A percentile compares a stretch with the other conserved stretches of the same genome.
These are phyloP conservation scores for Cryomyces minteri DNA, from an alignment of 495 filamentous ascomycete species.

Conservation along the genomic window DNA sequence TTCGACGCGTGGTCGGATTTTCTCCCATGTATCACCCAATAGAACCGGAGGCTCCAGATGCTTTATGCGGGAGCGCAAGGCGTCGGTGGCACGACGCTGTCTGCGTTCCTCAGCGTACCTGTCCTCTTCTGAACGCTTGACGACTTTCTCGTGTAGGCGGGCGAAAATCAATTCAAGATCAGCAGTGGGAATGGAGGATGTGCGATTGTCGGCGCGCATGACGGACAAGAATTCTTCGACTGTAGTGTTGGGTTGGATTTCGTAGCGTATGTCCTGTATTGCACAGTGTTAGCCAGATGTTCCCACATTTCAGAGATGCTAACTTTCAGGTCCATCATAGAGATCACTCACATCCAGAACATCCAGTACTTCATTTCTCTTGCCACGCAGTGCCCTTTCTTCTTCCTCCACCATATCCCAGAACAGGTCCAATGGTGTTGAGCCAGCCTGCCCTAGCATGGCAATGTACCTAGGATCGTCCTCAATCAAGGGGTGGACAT, in stretches of 20 bases:
- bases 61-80: constrained; percentile 73
- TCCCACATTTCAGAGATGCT: constrained; percentile 4
- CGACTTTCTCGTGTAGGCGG: constrained; percentile 61
- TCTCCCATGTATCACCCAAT: constrained; percentile 66
- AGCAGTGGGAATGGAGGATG: constrained; percentile 63
- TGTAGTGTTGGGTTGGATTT: constrained; percentile 69
- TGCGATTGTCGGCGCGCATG: constrained; percentile 67
- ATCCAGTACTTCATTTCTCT: constrained; percentile 72
- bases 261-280: constrained; percentile 67
- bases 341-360: constrained; percentile 58
- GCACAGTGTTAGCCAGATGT: background rate
- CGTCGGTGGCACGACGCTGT: constrained; percentile 70
- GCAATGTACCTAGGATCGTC: constrained; percentile 69
- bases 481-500: constrained; percentile 58
- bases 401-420: constrained; percentile 96
- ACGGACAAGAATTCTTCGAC: constrained; percentile 69
- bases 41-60: constrained; percentile 76
- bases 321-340: background rate
- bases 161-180: constrained; percentile 64
- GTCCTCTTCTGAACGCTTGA: constrained; percentile 65
- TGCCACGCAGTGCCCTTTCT: constrained; percentile 61
- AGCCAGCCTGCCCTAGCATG: constrained; percentile 74
- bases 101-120: constrained; percentile 66
- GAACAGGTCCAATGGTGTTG: constrained; percentile 83
- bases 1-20: constrained; percentile 58